Conservation (phyloP, 148 eudicot genomes). For the Salicornia ramosissima region DNA sequence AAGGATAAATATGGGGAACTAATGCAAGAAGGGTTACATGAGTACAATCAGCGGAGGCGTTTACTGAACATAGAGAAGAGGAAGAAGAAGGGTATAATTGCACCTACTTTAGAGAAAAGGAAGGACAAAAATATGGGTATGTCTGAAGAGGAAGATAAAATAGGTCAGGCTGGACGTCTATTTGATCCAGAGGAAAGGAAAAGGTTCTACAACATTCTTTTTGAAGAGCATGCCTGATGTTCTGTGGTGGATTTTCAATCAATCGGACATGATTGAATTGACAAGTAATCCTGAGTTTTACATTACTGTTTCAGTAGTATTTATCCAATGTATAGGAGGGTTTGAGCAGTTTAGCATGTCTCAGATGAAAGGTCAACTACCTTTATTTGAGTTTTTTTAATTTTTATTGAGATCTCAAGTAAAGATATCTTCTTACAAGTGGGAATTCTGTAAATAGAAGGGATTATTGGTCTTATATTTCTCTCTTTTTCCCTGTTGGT, state of each 20-base stretch:
- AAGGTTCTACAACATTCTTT: slow-evolving; percentile 75
- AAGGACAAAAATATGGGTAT: slow-evolving; percentile 26
- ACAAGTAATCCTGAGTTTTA: background rate
- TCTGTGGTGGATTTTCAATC: background rate
- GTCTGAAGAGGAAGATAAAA: slow-evolving; percentile 46
- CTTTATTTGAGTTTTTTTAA: background rate
- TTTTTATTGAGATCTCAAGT: background rate
- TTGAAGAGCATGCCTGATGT: slow-evolving; percentile 43
- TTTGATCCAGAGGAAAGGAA: slow-evolving; percentile 93
- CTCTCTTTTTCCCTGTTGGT: background rate
- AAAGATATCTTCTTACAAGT: background rate
- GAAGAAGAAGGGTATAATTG: slow-evolving; percentile 40
- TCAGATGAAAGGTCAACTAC: background rate
- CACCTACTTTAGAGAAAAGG: slow-evolving; percentile 34
- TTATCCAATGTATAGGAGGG: background rate
- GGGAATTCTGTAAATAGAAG: background rate
- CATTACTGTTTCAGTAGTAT: background rate
- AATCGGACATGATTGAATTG: background rate
- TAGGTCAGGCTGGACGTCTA: slow-evolving; percentile 57
- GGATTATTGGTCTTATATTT: background rate
- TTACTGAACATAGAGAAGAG: slow-evolving; percentile 60
- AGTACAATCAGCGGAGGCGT: slow-evolving; percentile 62
- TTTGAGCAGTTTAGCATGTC: background rate
- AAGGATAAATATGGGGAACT: slow-evolving; percentile 89
- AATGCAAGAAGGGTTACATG: slow-evolving; percentile 90